These are phyloP conservation scores for Phytopythium montanum DNA, from an alignment of 352 stramenopile genomes.

Conservation along the genomic window DNA sequence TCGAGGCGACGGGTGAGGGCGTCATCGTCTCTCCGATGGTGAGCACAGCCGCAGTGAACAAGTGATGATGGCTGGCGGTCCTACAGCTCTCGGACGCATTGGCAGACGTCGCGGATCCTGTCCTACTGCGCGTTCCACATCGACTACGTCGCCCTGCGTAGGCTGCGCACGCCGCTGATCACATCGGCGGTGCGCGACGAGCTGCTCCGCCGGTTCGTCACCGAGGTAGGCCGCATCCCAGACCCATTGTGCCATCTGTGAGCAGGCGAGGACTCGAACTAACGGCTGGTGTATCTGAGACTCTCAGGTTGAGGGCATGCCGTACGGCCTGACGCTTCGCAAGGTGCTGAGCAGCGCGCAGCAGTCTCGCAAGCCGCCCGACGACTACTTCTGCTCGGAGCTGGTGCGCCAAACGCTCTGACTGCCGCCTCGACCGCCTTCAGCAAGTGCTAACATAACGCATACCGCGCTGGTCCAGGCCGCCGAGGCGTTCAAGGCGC, in stretches of 20 bases:
- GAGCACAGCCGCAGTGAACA: neutral
- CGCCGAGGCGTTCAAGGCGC: constrained; percentile 48
- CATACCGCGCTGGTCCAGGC: constrained; percentile 18
- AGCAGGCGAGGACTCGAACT: neutral
- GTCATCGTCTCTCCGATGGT: constrained; percentile 54
- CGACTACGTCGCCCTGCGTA: constrained; percentile 39
- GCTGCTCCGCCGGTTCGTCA: constrained; percentile 38
- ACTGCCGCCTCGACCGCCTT: neutral
- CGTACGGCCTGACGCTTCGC: constrained; percentile 50
- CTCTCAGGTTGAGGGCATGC: constrained; percentile 32
- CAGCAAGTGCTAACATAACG: neutral
- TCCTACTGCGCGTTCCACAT: constrained; percentile 39
- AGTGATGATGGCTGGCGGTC: neutral
- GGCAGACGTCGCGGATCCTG: constrained; percentile 18
- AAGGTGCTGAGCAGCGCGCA: constrained; percentile 38
- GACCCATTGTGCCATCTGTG: neutral
- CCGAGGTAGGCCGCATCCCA: constrained; percentile 15
- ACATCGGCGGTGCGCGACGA: constrained; percentile 36
- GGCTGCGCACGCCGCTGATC: constrained; percentile 50
- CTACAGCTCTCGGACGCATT: neutral
- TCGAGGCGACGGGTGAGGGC: constrained; percentile 62
- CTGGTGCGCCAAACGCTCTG: constrained; percentile 24
- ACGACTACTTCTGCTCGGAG: constrained; percentile 66
- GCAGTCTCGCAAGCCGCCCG: constrained; percentile 8
- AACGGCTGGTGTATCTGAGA: neutral